Evolutionary conservation across 306 rosid species (phyloP).

Genomic region (Fragaria vesca): DNA sequence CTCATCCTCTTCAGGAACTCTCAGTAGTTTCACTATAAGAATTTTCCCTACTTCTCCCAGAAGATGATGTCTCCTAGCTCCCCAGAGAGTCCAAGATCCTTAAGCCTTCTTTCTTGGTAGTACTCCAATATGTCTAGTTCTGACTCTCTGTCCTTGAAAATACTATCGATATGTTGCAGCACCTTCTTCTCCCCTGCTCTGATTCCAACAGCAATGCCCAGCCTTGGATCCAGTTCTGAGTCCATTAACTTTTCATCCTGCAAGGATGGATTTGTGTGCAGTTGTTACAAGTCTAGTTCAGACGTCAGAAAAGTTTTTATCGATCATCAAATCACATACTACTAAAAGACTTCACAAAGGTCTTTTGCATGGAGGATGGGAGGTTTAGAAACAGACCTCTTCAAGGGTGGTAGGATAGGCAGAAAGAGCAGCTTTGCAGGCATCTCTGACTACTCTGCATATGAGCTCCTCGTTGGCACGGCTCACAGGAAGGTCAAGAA

Average conservation of each 20-base stretch:
- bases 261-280: neutral
- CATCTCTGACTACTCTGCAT: constrained; percentile 63
- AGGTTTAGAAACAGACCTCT: constrained; percentile 50
- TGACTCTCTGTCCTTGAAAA: constrained; percentile 63
- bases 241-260: constrained; percentile 81
- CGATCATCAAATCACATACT: neutral
- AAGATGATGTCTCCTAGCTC: constrained; percentile 78
- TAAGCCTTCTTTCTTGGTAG: constrained; percentile 91
- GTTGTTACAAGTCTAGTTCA: constrained; percentile 5
- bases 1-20: constrained; percentile 4
- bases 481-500: constrained; percentile 75
- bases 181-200: constrained; percentile 85
- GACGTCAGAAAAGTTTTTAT: neutral
- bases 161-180: constrained; percentile 68
- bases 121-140: constrained; percentile 67
- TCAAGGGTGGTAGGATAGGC: constrained; percentile 79
- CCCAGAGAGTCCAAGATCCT: constrained; percentile 95
- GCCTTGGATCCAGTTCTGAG: constrained; percentile 57
- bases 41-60: constrained; percentile 52
- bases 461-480: constrained; percentile 85
- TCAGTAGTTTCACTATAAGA: neutral
- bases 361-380: neutral
- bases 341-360: neutral
- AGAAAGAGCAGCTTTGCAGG: constrained; percentile 77
- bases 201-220: constrained; percentile 76